Percentiles rank a stretch among this genome's conserved stretches.
phyloP scores from a whole-genome alignment of 176 grass and related monocot species.

The Triticum turgidum region DNA sequence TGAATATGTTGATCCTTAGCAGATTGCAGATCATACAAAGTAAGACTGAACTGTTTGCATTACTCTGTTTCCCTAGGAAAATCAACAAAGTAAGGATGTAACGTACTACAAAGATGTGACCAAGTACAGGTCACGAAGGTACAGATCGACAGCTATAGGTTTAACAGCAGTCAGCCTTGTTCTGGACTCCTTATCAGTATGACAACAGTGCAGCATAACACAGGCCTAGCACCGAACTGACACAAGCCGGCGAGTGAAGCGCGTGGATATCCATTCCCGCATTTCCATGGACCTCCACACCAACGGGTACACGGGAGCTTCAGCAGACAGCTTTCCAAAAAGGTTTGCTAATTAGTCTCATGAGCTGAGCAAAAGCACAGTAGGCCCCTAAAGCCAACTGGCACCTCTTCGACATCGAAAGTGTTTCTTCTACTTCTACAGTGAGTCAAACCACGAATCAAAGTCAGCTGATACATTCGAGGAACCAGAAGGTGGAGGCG shows the following conservation, averaged over 20 bases:
- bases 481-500: slow-evolving; percentile 5
- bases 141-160: not conserved
- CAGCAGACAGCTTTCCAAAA: not conserved
- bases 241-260: not conserved
- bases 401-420: not conserved
- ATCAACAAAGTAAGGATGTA: not conserved
- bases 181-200: not conserved
- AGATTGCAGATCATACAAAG: not conserved
- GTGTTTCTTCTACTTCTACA: slow-evolving; percentile 12
- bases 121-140: not conserved
- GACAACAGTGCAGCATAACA: not conserved
- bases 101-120: not conserved
- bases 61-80: not conserved
- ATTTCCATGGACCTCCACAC: not conserved
- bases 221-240: not conserved
- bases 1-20: not conserved
- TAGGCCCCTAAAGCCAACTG: not conserved
- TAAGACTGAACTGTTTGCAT: not conserved
- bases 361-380: not conserved
- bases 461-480: slow-evolving; percentile 56
- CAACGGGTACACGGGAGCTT: not conserved
- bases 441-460: slow-evolving; percentile 86
- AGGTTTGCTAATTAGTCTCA: not conserved
- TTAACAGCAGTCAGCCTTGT: slow-evolving; percentile 15
- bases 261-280: not conserved